Percentiles rank a stretch among this genome's conserved stretches.
These are phyloP conservation scores for Dactylellina sp. DNA, from an alignment of 2,329 filamentous ascomycete genomes.

Conservation along the genomic window DNA sequence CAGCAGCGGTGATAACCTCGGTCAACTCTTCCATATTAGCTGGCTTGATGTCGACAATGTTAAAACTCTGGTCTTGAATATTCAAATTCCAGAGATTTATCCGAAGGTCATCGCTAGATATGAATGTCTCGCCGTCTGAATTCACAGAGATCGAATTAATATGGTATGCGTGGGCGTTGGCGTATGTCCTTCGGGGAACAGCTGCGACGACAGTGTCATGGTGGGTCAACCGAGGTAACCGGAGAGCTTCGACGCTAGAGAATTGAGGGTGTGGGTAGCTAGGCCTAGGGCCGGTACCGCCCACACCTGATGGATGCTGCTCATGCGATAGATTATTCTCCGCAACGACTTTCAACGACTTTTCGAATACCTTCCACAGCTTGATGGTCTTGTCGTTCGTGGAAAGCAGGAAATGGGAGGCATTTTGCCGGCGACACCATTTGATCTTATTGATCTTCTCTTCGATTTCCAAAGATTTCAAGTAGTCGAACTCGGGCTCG, in stretches of 20 bases:
- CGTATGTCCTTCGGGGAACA: constrained; percentile 93
- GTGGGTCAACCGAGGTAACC: constrained; percentile 94
- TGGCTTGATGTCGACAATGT: constrained; percentile 99
- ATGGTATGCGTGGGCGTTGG: constrained; percentile 98
- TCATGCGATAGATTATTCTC: constrained; percentile 99
- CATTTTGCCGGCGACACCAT: constrained; percentile 98
- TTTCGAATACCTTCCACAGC: constrained; percentile 99
- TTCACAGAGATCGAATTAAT: constrained; percentile 99
- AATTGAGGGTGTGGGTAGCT: constrained; percentile 77
- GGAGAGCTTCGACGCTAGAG: constrained; percentile 82
- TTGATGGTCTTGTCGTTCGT: constrained; percentile 99
- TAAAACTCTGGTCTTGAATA: constrained; percentile 99
- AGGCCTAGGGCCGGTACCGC: constrained; percentile 75
- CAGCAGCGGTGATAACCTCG: constrained; percentile 97
- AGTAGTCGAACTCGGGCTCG: constrained; percentile 98
- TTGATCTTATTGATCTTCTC: constrained; percentile 99
- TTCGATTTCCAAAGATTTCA: constrained; percentile 99
- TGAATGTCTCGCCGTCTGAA: constrained; percentile 98
- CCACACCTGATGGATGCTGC: constrained; percentile 74
- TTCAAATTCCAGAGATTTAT: constrained; percentile 99
- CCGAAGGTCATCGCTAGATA: constrained; percentile 95
- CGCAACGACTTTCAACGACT: constrained; percentile 97
- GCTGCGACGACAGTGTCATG: constrained; percentile 98
- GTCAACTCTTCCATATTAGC: constrained; percentile 99
- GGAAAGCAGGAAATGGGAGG: constrained; percentile 95